Conservation (phyloP, 192 early-diverging fungal genomes). For the Coemansia sp. region DNA sequence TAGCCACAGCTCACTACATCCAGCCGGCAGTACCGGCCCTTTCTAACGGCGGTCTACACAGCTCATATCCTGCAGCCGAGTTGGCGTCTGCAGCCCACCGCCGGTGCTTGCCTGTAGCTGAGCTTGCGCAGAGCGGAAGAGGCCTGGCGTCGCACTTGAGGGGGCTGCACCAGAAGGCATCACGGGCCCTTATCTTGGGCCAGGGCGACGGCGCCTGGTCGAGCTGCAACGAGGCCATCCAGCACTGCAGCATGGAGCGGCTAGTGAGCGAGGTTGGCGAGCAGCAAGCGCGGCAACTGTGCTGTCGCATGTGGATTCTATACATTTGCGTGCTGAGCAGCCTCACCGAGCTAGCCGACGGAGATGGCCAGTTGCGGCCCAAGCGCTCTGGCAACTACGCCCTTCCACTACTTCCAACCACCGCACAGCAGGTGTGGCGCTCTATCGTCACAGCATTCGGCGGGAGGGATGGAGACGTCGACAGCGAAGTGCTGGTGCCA, state of each 20-base stretch:
- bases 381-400: conserved; percentile 2
- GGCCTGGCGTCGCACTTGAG: conserved; percentile 25
- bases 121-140: background rate
- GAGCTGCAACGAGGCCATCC: conserved; percentile 33
- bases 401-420: conserved; percentile 26
- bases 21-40: background rate
- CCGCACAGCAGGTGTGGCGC: conserved; percentile 43
- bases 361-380: conserved; percentile 31
- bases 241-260: conserved; percentile 37
- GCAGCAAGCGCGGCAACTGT: conserved; percentile 50
- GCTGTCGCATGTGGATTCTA: conserved; percentile 53
- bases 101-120: background rate
- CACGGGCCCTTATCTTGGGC: conserved; percentile 50
- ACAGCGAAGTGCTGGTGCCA: conserved; percentile 54
- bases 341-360: conserved; percentile 37
- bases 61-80: background rate
- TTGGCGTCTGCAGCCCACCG: background rate
- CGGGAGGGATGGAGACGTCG: conserved; percentile 41
- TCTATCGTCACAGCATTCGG: conserved; percentile 44
- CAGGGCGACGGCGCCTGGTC: conserved; percentile 41
- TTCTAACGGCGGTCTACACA: background rate
- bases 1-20: background rate
- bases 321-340: conserved; percentile 55
- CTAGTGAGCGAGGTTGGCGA: conserved; percentile 40
- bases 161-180: conserved; percentile 50